A percentile compares a stretch with the other conserved stretches of the same genome.
phyloP scores from a whole-genome alignment of 352 stramenopile species.

The Pythium apleroticum region DNA sequence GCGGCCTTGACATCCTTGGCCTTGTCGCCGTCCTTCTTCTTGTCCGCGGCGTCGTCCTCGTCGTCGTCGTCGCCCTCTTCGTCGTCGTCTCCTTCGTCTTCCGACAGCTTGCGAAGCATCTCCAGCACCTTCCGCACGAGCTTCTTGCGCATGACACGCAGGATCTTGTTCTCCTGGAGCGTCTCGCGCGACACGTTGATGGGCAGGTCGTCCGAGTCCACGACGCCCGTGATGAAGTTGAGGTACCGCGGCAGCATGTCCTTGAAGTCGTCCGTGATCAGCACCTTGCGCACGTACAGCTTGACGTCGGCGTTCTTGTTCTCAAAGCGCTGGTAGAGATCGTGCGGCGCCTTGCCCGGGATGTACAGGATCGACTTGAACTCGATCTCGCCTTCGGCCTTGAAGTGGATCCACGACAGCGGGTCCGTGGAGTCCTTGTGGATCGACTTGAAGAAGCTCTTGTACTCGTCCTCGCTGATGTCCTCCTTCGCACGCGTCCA shows the following conservation, averaged over 20 bases:
- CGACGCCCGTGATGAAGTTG: conserved; percentile 98
- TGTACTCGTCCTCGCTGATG: conserved; percentile 98
- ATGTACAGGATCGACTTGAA: conserved; percentile 99
- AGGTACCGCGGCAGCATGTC: conserved; percentile 98
- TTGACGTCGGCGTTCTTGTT: conserved; percentile 92
- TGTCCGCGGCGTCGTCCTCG: conserved; percentile 37
- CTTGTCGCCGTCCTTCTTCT: conserved; percentile 58
- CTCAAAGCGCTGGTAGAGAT: conserved; percentile 92
- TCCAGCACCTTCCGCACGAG: conserved; percentile 99
- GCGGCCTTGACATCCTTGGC: conserved; percentile 78
- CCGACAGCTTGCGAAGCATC: conserved; percentile 95
- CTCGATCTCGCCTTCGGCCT: conserved; percentile 99
- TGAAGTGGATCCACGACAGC: conserved; percentile 98
- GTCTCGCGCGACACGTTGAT: conserved; percentile 99
- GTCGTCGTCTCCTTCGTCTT: conserved; percentile 86
- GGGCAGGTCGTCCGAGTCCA: conserved; percentile 99
- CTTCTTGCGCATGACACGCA: conserved; percentile 99
- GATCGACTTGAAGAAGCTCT: conserved; percentile 97
- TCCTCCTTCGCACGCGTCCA: conserved; percentile 97
- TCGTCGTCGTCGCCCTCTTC: conserved; percentile 57
- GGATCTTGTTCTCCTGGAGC: conserved; percentile 99
- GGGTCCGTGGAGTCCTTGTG: conserved; percentile 90
- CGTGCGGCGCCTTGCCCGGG: conserved; percentile 81
- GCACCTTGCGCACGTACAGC: conserved; percentile 99
- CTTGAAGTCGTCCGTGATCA: conserved; percentile 98